Conservation (phyloP, 2,329 filamentous ascomycete genomes). For the Metarhizium sp. region DNA sequence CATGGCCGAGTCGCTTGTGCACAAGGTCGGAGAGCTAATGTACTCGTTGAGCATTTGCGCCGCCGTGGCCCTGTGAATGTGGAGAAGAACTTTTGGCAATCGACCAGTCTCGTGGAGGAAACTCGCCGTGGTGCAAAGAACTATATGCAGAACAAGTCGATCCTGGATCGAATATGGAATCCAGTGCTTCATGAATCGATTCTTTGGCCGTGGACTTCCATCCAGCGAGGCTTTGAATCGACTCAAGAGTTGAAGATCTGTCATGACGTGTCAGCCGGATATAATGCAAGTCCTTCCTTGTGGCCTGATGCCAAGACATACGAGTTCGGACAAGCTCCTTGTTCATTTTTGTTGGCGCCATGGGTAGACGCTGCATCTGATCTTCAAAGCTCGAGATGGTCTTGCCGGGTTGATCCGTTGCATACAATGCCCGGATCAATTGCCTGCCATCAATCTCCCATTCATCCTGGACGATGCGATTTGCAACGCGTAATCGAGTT, state of each 20-base stretch:
- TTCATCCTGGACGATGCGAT: constrained; percentile 21
- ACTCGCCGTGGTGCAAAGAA: constrained; percentile 40
- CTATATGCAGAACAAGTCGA: constrained; percentile 37
- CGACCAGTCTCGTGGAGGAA: constrained; percentile 41
- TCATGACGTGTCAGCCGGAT: not conserved
- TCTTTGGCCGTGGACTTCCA: constrained; percentile 33
- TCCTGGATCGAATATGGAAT: constrained; percentile 38
- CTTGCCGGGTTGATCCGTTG: constrained; percentile 9
- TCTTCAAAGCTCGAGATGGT: constrained; percentile 20
- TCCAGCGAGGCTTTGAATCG: constrained; percentile 43
- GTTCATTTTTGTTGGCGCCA: constrained; percentile 32
- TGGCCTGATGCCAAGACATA: constrained; percentile 13
- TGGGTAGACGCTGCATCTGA: constrained; percentile 30
- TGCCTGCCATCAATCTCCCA: constrained; percentile 18
- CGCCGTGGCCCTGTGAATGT: constrained; percentile 32
- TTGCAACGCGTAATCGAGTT: constrained; percentile 18
- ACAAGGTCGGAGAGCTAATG: constrained; percentile 24
- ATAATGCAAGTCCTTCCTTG: constrained; percentile 6
- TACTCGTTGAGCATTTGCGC: constrained; percentile 38
- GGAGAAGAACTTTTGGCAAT: constrained; percentile 31
- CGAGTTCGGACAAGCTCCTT: constrained; percentile 39
- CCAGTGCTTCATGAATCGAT: constrained; percentile 37
- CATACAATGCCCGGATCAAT: constrained; percentile 15
- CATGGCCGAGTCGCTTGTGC: constrained; percentile 36
- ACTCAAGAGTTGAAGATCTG: constrained; percentile 38